Evolutionary conservation across 2,329 filamentous ascomycete species (phyloP), one percentile per base, ranked within the genome.

Genomic region (Aspergillus fijiensis): DNA sequence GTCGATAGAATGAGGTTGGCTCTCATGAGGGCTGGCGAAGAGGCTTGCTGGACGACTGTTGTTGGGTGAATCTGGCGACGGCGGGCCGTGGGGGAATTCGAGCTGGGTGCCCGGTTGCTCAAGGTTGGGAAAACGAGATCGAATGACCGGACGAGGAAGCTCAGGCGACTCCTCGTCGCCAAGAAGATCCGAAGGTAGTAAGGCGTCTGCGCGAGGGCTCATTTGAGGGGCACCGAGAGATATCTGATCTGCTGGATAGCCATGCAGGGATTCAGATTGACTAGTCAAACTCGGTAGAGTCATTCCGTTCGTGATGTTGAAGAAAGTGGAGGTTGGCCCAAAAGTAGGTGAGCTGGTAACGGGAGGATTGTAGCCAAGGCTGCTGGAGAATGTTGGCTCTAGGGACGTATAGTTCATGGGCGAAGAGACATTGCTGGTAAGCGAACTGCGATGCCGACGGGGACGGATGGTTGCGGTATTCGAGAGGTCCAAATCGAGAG

Each of bases 231-330:
- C 85, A 45, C 81, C 82, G 39, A 83, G 83, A 59, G 85, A 69
- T 21, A 76, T 74, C 49, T 87, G 39, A 45, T 45, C 39, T 16
- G 39, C 85, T 3, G 81, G 73, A 29, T 88, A 85, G 16, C 81
- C 78, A 29, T 82, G 72, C 62, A 72, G 68, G 14, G 70, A 65
- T 27, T 74, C 72, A 2, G 78, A 67, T 25, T 76, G 75, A 49
- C 79, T 76, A 5, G 74, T 69, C 21, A 78, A 74, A 59, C 74
- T 69, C 5, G 79, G 75, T n/a, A 86, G 69, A 4, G 84, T 82
- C 83, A 86, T 87, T 60, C 85, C 85, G 64, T 87, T 87, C 53
- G 82, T 83, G 49, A 85, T 81, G 63, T 87, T 87, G 74, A 88
- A 85, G 64, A 86, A 87, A 0, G 84, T 79, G 5, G 82, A 75